phyloP scores from a whole-genome alignment of 306 rosid species.

The Medicago arabica region DNA sequence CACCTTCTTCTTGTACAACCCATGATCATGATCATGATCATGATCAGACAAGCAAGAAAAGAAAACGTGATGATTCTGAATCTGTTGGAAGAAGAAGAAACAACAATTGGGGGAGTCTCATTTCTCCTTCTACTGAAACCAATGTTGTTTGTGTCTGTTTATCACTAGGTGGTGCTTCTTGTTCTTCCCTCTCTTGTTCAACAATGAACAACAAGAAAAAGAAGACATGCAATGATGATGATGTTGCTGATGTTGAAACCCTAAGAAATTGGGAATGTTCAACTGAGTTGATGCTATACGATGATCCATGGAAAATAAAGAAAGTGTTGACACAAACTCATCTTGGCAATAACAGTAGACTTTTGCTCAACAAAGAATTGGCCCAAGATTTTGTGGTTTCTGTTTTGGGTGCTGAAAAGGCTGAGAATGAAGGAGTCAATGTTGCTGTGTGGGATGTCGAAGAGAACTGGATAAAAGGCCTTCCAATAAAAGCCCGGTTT shows the following conservation, averaged over 20 bases:
- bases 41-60: no score
- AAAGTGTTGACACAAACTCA: slow-evolving; percentile 11
- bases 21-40: no score
- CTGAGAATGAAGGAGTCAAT: background rate
- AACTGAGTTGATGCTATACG: background rate
- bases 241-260: background rate
- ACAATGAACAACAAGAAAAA: background rate
- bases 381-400: background rate
- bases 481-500: no score
- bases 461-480: background rate
- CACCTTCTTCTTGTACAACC: no score
- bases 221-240: background rate
- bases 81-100: no score
- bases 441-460: background rate
- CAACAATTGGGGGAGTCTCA: no score
- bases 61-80: no score
- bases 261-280: background rate
- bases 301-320: slow-evolving; percentile 32
- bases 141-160: no score
- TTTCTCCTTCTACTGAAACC: no score
- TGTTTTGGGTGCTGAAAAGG: background rate
- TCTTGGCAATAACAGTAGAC: background rate
- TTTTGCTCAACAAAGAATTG: background rate
- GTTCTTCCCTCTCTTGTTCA: background rate
- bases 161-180: no score